phyloP scores from a whole-genome alignment of 768 basidiomycete genomes.

The Pluteus cervinus region DNA sequence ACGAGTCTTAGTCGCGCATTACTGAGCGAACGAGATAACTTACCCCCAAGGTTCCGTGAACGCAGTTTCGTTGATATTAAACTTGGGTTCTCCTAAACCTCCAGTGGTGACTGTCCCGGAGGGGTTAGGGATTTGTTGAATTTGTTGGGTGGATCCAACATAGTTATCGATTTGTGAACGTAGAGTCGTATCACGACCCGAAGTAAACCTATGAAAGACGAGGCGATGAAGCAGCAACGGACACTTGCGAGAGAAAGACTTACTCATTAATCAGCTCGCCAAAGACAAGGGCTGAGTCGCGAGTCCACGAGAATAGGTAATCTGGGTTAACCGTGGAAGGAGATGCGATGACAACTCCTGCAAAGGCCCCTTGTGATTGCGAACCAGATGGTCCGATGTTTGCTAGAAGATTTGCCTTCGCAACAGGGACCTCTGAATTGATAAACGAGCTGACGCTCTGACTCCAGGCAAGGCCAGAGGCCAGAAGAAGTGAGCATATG shows the following conservation, averaged over 20 bases:
- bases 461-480: constrained; percentile 1
- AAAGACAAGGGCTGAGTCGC: constrained; percentile 64
- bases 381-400: constrained; percentile 52
- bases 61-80: constrained; percentile 58
- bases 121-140: constrained; percentile 65
- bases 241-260: constrained; percentile 4
- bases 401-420: constrained; percentile 42
- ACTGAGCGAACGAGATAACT: constrained; percentile 1
- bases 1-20: constrained; percentile 1
- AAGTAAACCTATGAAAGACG: constrained; percentile 26
- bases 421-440: constrained; percentile 13
- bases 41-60: constrained; percentile 48
- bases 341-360: constrained; percentile 45
- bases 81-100: constrained; percentile 72
- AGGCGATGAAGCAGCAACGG: neutral
- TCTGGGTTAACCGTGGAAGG: constrained; percentile 41
- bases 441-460: constrained; percentile 6
- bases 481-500: too few species aligned
- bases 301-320: constrained; percentile 65
- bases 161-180: constrained; percentile 48
- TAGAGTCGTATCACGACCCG: constrained; percentile 44
- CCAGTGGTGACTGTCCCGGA: constrained; percentile 55
- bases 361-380: constrained; percentile 38
- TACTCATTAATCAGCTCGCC: constrained; percentile 39
- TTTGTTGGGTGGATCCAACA: constrained; percentile 37